Evolutionary conservation across 1,284 basidiomycete genomes (phyloP).

Genomic region (Ceraceosorus guamensis): DNA sequence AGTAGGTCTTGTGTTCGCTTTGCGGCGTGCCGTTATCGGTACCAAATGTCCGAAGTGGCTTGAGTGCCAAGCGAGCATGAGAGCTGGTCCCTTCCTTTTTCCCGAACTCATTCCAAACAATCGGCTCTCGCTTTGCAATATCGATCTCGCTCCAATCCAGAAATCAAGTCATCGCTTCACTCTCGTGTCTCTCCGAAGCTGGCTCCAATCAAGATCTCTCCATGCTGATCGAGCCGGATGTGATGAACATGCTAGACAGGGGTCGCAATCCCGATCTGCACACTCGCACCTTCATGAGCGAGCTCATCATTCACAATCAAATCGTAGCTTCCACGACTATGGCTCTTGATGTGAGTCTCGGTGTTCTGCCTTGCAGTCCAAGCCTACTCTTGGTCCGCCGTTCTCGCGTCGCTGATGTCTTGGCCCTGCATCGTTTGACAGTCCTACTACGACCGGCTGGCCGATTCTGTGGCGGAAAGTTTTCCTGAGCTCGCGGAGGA

Average conservation of each 20-base stretch:
- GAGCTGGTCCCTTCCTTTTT: not conserved
- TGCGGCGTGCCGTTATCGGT: too few relatives aligned
- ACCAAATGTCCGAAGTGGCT: too few relatives aligned
- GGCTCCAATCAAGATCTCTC: slow-evolving; percentile 26
- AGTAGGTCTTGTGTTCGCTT: too few relatives aligned
- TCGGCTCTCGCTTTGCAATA: not conserved
- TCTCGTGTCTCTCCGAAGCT: slow-evolving; percentile 25
- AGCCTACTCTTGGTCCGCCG: too few relatives aligned
- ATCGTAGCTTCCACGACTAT: slow-evolving; percentile 38
- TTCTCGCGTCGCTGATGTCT: not conserved
- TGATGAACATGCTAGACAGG: slow-evolving; percentile 38
- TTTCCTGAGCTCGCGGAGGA: slow-evolving; percentile 10
- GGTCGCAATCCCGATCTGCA: slow-evolving; percentile 46
- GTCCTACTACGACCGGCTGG: slow-evolving; percentile 10
- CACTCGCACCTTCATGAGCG: slow-evolving; percentile 36
- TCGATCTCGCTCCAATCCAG: slow-evolving; percentile 7
- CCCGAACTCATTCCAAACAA: not conserved
- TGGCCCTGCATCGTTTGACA: not conserved
- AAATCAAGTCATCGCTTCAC: slow-evolving; percentile 23
- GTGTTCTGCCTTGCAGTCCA: not conserved
- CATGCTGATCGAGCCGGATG: slow-evolving; percentile 33
- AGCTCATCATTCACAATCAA: slow-evolving; percentile 44
- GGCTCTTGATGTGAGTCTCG: slow-evolving; percentile 13
- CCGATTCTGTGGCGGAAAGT: slow-evolving; percentile 4
- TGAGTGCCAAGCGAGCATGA: not conserved